Evolutionary conservation across 2,329 filamentous ascomycete species (phyloP).

Genomic region (Malbranchea zuffiana): DNA sequence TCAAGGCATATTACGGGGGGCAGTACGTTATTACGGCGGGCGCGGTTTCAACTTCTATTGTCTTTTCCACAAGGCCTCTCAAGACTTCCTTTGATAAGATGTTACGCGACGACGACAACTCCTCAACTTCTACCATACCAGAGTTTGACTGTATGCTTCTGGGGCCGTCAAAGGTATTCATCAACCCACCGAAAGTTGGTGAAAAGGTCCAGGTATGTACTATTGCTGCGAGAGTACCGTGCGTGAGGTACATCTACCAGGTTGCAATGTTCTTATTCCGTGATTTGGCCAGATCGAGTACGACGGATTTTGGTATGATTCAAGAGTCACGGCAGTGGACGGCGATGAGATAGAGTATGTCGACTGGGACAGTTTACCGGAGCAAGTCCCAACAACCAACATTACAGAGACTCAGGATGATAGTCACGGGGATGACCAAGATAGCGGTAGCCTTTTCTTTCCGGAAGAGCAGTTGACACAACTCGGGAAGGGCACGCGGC

Average conservation of each 20-base stretch:
- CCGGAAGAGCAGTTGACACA: slow-evolving; percentile 14
- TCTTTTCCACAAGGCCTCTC: slow-evolving; percentile 14
- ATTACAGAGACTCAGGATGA: slow-evolving; percentile 12
- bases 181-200: slow-evolving; percentile 12
- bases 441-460: slow-evolving; percentile 13
- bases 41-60: slow-evolving; percentile 13
- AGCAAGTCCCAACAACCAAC: slow-evolving; percentile 6
- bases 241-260: slow-evolving; percentile 9
- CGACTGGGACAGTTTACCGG: slow-evolving; percentile 12
- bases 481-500: slow-evolving; percentile 14
- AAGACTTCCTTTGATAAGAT: slow-evolving; percentile 15
- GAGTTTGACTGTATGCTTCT: slow-evolving; percentile 14
- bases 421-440: slow-evolving; percentile 12
- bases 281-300: slow-evolving; percentile 13
- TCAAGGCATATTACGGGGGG: slow-evolving; percentile 15
- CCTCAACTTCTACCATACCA: slow-evolving; percentile 12
- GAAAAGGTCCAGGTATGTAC: slow-evolving; percentile 16
- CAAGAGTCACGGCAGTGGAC: slow-evolving; percentile 13
- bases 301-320: slow-evolving; percentile 14
- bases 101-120: slow-evolving; percentile 14
- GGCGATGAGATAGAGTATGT: slow-evolving; percentile 15
- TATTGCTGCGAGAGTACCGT: slow-evolving; percentile 8
- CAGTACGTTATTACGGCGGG: slow-evolving; percentile 13
- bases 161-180: slow-evolving; percentile 14
- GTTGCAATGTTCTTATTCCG: slow-evolving; percentile 12